Percentiles rank a stretch among this genome's conserved stretches.
Conservation (phyloP, 768 basidiomycete genomes). For the Scleroderma bovista region DNA sequence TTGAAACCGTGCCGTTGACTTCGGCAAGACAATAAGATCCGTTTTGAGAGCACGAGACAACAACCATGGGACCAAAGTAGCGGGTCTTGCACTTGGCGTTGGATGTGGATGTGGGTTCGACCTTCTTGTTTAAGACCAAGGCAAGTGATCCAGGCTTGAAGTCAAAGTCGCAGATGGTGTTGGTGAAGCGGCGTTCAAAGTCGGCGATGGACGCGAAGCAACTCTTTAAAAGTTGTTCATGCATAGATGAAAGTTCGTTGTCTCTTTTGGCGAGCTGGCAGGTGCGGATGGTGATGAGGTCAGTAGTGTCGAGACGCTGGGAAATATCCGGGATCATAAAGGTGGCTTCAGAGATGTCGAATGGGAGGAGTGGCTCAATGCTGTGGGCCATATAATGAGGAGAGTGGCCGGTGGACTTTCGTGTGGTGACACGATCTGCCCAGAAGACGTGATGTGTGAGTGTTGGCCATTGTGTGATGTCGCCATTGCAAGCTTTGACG, state of each 20-base stretch:
- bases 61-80: slow-evolving; percentile 23
- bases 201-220: too few relatives aligned
- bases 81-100: too few relatives aligned
- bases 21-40: slow-evolving; percentile 23
- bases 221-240: not conserved
- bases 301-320: not conserved
- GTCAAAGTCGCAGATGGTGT: not conserved
- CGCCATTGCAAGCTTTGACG: too few relatives aligned
- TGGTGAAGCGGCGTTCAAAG: not conserved
- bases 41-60: slow-evolving; percentile 14
- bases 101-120: slow-evolving; percentile 9
- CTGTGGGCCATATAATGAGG: too few relatives aligned
- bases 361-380: too few relatives aligned
- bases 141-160: not conserved
- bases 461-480: too few relatives aligned
- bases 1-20: slow-evolving; percentile 17
- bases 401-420: too few relatives aligned
- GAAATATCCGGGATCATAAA: too few relatives aligned
- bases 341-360: too few relatives aligned
- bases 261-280: not conserved
- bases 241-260: not conserved
- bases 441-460: too few relatives aligned
- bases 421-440: too few relatives aligned
- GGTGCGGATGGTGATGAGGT: not conserved
- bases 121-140: not conserved